Evolutionary conservation across 1,284 basidiomycete genomes (phyloP), one percentile per base, ranked within the genome.

Genomic region (Dichomitus squalens): DNA sequence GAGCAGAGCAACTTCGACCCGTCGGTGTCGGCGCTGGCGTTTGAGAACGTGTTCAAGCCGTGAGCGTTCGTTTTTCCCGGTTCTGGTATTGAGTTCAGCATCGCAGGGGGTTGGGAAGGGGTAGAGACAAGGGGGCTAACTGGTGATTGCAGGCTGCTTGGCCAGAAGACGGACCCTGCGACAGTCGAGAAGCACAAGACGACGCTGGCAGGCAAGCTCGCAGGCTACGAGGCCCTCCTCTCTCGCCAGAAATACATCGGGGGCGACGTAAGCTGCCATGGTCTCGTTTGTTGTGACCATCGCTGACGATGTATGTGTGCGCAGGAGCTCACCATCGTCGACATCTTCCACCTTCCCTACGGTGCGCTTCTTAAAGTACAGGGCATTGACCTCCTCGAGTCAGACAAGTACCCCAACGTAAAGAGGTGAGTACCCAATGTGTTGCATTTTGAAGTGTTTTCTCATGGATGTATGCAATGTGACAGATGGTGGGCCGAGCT

Each of bases 1-100:
- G 86, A 88, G 71, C 58, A 70, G 20, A 66, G 68, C 57, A 79
- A 85, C 71, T 87, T 86, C 58, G 79, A 86, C 58, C 70, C 75
- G 0, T 73, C 65, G 54, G 80, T 76, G 7, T 61, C 60, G 18
- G 71, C 65, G 14, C 72, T 82, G 29, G 73, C 75, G 9, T 58
- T 48, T 3, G 80, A 86, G 72, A 76, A 75, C 61, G 64, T 84
- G 35, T 78, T 81, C 68, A 81, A 79, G 61, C 70, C 69, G 79
- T 81, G 62, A 55, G 68, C 63, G 33, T 14, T 9, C 11, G 21
- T 12, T 4, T 23, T 52, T 14, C 36, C 12, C 20, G n/a, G n/a
- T n/a, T n/a, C n/a, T n/a, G n/a, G n/a, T n/a, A n/a, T n/a, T n/a
- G n/a, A n/a, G n/a, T n/a, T n/a, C n/a, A n/a, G n/a, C n/a, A n/a